Base-by-base conservation (phyloP, 768 basidiomycete genomes). In the Favolaschia claudopus region DNA sequence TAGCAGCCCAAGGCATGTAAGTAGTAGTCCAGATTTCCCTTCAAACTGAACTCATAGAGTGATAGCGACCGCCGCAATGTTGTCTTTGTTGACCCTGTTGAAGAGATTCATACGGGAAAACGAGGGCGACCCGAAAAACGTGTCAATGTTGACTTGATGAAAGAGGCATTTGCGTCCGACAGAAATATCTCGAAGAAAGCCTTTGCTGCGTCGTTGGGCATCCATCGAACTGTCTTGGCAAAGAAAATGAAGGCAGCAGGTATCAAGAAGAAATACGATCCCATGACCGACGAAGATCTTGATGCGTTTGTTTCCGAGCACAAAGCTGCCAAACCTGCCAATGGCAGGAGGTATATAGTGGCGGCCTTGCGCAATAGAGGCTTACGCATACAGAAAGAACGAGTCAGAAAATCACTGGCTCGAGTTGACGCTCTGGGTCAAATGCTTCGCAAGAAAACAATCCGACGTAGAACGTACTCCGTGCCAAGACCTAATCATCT, bases 361-460 rank as follows among this genome's bases (percentile, higher is more conserved):
- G 70, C 70, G 1, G 58, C 59, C 37, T 48, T 74, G 12, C 45
- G 69, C 5, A 22, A 25, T 15, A 37, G 58, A 34, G 66, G 69
- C 1, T 15, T 70, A 8, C 56, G 62, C 8, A 32, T 74, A 15
- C 70, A 69, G 46, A 47, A 58, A 45, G n/a, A 29, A 4, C 53
- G 67, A 7, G 60, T 73, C 1, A n/a, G 28, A 1, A 31, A 61
- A 10, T 67, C 69, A 0, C 37, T 71, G 13, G 17, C 20, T 7
- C 50, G 70, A 31, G 66, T 73, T 10, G 69, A 74, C 42, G 29
- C 49, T 9, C 36, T 73, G 1, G 68, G 72, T 2, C 54, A 55
- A 20, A 48, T 61, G 3, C 53, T 74, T 12, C 55, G 62, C 2
- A 43, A 57, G 10, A 65, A 56, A 6, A 36, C 51, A 1, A 66